phyloP scores from a whole-genome alignment of 345 rosid species.

The Gossypium rotundifolium region DNA sequence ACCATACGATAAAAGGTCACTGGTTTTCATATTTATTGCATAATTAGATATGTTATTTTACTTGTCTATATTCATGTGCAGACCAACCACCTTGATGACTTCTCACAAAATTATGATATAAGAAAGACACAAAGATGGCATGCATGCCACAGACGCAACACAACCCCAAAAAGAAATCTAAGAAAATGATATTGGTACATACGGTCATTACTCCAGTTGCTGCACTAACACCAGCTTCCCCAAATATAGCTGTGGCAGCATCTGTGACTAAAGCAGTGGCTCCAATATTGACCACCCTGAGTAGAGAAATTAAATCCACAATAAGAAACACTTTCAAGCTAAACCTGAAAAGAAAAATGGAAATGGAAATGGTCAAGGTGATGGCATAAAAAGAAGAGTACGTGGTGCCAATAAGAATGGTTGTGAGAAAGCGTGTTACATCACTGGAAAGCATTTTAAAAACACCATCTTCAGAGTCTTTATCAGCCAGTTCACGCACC shows the following conservation, averaged over 20 bases:
- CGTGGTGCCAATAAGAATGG: slow-evolving; percentile 99
- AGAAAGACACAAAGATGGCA: background rate
- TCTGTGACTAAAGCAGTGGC: slow-evolving; percentile 98
- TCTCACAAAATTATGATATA: background rate
- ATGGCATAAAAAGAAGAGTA: slow-evolving; percentile 31
- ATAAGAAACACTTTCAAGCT: slow-evolving; percentile 20
- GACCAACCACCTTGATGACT: background rate
- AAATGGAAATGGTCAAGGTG: slow-evolving; percentile 10
- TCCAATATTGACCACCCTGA: slow-evolving; percentile 93
- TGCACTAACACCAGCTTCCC: slow-evolving; percentile 99
- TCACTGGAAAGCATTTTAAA: slow-evolving; percentile 92
- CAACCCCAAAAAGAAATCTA: background rate
- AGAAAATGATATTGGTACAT: slow-evolving; percentile 27
- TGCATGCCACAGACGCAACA: background rate
- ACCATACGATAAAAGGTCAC: slow-evolving; percentile 4
- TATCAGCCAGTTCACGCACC: slow-evolving; percentile 96
- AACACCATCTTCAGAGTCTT: slow-evolving; percentile 91
- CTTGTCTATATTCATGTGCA: background rate
- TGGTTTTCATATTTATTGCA: background rate
- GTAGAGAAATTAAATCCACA: slow-evolving; percentile 28
- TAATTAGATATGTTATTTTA: background rate
- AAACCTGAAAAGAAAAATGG: slow-evolving; percentile 1
- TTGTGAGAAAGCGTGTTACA: slow-evolving; percentile 94
- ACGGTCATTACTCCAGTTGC: slow-evolving; percentile 99
- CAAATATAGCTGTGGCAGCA: slow-evolving; percentile 96